Evolutionary conservation across 768 basidiomycete genomes (phyloP).

Genomic region (Mycena galopus): DNA sequence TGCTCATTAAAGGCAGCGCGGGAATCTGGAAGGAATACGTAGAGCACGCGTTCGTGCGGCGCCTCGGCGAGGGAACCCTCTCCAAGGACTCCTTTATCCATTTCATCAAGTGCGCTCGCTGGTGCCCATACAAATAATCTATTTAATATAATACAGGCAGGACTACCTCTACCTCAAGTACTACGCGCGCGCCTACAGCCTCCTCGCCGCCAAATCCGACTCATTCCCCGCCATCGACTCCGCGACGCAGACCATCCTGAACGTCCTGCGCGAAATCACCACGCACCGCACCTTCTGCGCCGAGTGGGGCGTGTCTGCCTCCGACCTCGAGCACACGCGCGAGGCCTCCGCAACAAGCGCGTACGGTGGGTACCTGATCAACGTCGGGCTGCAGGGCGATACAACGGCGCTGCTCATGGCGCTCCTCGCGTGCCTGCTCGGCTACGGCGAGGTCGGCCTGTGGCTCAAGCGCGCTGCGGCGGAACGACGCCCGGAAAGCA

Average conservation of each 20-base stretch:
- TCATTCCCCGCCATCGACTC: constrained; percentile 71
- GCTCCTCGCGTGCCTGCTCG: constrained; percentile 86
- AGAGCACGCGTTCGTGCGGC: constrained; percentile 85
- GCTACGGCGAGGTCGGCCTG: constrained; percentile 93
- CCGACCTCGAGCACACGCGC: constrained; percentile 70
- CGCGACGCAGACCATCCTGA: constrained; percentile 72
- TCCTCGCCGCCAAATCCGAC: constrained; percentile 84
- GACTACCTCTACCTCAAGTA: constrained; percentile 88
- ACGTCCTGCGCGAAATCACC: constrained; percentile 75
- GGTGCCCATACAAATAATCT: not conserved
- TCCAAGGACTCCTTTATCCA: constrained; percentile 77
- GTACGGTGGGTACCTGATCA: constrained; percentile 89
- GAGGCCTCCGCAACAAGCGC: constrained; percentile 84
- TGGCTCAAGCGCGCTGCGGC: constrained; percentile 76
- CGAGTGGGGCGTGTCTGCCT: constrained; percentile 73
- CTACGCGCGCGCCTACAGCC: constrained; percentile 86
- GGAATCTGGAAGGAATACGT: constrained; percentile 81
- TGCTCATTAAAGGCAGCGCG: constrained; percentile 70
- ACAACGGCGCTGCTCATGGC: constrained; percentile 81
- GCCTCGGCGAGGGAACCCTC: constrained; percentile 81
- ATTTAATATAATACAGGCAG: constrained; percentile 61
- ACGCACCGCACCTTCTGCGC: constrained; percentile 83
- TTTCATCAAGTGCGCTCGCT: constrained; percentile 80
- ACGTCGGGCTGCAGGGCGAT: constrained; percentile 83
- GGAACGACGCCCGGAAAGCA: constrained; percentile 58